Percentiles rank a stretch among this genome's conserved stretches.
Evolutionary conservation across 2,329 filamentous ascomycete genomes (phyloP).

Genomic region (Penicillium carneum): DNA sequence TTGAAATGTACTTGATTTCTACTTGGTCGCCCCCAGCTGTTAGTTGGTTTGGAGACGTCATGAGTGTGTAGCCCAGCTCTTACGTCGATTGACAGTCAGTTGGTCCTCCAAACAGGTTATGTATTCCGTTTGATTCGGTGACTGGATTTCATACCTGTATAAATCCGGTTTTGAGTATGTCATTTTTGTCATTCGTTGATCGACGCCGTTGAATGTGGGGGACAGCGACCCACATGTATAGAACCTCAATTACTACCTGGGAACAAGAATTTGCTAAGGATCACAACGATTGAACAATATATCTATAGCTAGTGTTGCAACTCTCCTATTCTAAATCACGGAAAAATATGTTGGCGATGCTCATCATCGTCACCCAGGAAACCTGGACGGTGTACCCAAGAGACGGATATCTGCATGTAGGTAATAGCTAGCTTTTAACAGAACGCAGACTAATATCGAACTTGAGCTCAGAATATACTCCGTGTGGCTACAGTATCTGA

Average conservation of each 20-base stretch:
- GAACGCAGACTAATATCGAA: not conserved
- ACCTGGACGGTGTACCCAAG: not conserved
- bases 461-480: not conserved
- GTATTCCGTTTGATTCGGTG: not conserved
- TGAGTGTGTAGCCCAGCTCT: constrained; percentile 29
- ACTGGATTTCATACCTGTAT: not conserved
- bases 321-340: not conserved
- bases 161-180: constrained; percentile 11
- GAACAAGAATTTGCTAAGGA: not conserved
- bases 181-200: not conserved
- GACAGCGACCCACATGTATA: not conserved
- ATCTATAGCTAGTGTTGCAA: not conserved
- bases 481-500: not conserved
- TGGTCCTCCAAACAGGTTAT: not conserved
- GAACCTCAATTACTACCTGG: not conserved
- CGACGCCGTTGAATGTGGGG: not conserved
- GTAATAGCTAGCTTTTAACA: not conserved
- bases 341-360: not conserved
- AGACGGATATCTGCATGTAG: not conserved
- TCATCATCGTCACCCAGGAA: not conserved
- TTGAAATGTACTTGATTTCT: constrained; percentile 26
- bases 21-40: constrained; percentile 7
- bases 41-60: constrained; percentile 32
- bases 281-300: not conserved
- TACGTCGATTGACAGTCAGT: constrained; percentile 41